These are phyloP conservation scores for Kluyveromyces nonfermentans DNA, from an alignment of 805 yeast genomes.

Conservation along the genomic window DNA sequence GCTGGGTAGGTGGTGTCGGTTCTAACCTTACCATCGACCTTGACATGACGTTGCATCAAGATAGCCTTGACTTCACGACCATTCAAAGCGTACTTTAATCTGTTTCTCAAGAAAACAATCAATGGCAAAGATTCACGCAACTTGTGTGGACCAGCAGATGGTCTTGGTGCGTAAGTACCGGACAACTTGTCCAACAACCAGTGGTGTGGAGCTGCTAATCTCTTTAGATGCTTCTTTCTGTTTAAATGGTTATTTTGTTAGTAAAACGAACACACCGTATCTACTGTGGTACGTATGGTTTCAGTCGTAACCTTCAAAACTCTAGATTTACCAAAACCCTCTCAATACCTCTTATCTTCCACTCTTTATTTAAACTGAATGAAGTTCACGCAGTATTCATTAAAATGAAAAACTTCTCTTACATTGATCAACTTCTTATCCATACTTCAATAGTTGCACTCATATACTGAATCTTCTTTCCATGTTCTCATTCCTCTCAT, in stretches of 20 bases:
- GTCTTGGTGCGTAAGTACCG: slow-evolving; percentile 99
- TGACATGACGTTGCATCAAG: slow-evolving; percentile 95
- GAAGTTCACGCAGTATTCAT: too few relatives aligned
- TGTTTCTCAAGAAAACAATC: slow-evolving; percentile 94
- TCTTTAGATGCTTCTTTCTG: slow-evolving; percentile 97
- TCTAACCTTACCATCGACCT: slow-evolving; percentile 99
- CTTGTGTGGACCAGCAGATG: slow-evolving; percentile 99
- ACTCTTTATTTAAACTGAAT: too few relatives aligned
- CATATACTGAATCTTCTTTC: background rate
- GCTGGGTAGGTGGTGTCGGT: slow-evolving; percentile 98
- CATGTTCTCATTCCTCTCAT: background rate
- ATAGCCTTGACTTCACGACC: slow-evolving; percentile 99
- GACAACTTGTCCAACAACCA: slow-evolving; percentile 99
- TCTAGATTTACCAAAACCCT: too few relatives aligned
- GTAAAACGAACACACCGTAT: background rate
- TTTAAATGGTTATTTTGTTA: slow-evolving; percentile 9
- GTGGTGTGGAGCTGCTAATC: slow-evolving; percentile 99
- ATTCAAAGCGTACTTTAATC: slow-evolving; percentile 97
- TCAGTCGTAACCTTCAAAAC: too few relatives aligned
- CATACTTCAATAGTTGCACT: background rate
- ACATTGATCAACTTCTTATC: background rate
- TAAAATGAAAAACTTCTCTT: too few relatives aligned
- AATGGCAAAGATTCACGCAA: slow-evolving; percentile 96
- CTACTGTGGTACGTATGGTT: background rate
- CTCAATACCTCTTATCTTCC: too few relatives aligned